Evolutionary conservation across 2,329 filamentous ascomycete species (phyloP).

Genomic region (Graphium sp.): DNA sequence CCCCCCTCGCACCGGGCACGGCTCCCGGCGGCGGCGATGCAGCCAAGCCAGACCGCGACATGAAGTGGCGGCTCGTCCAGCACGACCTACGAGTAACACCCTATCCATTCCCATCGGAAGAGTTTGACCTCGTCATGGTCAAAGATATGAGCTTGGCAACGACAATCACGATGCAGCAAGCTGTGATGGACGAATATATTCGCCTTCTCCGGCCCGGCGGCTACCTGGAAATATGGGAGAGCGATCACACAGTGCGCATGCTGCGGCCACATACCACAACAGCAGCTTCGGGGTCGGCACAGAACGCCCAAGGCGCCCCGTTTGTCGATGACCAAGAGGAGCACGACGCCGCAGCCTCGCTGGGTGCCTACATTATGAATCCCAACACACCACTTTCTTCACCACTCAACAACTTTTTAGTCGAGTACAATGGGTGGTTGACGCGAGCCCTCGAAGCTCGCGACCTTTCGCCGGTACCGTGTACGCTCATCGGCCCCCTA

Average conservation of each 20-base stretch:
- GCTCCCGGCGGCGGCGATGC: slow-evolving; percentile 24
- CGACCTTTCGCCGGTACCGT: slow-evolving; percentile 58
- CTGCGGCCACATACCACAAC: slow-evolving; percentile 47
- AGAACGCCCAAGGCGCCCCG: slow-evolving; percentile 6
- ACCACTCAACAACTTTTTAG: slow-evolving; percentile 65
- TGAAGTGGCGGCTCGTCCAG: slow-evolving; percentile 79
- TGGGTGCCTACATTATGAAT: slow-evolving; percentile 70
- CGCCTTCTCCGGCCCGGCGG: slow-evolving; percentile 66
- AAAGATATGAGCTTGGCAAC: slow-evolving; percentile 62
- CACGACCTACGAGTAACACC: slow-evolving; percentile 66
- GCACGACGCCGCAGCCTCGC: slow-evolving; percentile 47
- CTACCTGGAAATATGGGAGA: slow-evolving; percentile 76
- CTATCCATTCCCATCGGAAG: slow-evolving; percentile 60
- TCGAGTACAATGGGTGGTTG: slow-evolving; percentile 74
- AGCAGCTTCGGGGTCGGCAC: slow-evolving; percentile 12
- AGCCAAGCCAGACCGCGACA: slow-evolving; percentile 46
- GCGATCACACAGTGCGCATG: slow-evolving; percentile 70
- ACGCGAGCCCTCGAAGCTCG: slow-evolving; percentile 56
- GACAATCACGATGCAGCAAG: slow-evolving; percentile 40
- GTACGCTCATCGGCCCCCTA: slow-evolving; percentile 57
- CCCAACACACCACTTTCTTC: slow-evolving; percentile 67
- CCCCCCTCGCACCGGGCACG: slow-evolving; percentile 41
- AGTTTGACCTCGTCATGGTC: slow-evolving; percentile 79
- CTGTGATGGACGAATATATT: slow-evolving; percentile 52
- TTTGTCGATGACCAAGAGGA: slow-evolving; percentile 26